Conservation (phyloP, 1,284 basidiomycete species). For the Pseudozyma flocculosa region DNA sequence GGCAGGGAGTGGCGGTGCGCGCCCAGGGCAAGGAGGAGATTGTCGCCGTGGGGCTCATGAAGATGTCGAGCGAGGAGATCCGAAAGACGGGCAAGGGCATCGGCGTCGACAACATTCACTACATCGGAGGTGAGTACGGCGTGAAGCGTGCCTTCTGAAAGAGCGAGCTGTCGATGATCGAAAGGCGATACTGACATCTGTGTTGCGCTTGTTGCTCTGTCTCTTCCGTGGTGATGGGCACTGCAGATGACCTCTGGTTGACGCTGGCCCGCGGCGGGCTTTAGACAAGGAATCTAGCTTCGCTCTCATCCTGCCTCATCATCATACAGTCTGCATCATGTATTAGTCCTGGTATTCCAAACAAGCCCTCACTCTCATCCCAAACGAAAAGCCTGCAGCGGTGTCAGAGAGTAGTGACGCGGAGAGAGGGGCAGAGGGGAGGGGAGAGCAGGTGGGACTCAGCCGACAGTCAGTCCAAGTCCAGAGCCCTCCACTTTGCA, state of each 20-base stretch:
- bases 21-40: conserved; percentile 97
- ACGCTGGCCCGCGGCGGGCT: conserved; percentile 36
- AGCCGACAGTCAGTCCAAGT: too few relatives aligned
- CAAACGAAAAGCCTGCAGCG: too few relatives aligned
- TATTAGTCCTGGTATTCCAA: too few relatives aligned
- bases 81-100: conserved; percentile 83
- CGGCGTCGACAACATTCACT: conserved; percentile 81
- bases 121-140: conserved; percentile 75
- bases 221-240: not conserved
- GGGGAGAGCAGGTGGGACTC: too few relatives aligned
- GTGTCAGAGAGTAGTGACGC: too few relatives aligned
- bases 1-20: conserved; percentile 77
- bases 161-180: not conserved
- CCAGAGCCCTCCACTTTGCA: too few relatives aligned
- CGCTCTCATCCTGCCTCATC: not conserved
- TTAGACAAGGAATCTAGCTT: conserved; percentile 4
- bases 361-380: too few relatives aligned
- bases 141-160: too few relatives aligned
- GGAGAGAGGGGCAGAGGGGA: too few relatives aligned
- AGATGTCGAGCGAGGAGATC: conserved; percentile 84
- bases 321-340: not conserved
- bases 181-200: not conserved
- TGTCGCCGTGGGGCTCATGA: conserved; percentile 81
- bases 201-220: not conserved
- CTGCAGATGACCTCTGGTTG: conserved; percentile 42